Percentiles rank a stretch among this genome's conserved stretches.
Evolutionary conservation across 805 yeast genomes (phyloP).

Genomic region (Saturnispora dispora): DNA sequence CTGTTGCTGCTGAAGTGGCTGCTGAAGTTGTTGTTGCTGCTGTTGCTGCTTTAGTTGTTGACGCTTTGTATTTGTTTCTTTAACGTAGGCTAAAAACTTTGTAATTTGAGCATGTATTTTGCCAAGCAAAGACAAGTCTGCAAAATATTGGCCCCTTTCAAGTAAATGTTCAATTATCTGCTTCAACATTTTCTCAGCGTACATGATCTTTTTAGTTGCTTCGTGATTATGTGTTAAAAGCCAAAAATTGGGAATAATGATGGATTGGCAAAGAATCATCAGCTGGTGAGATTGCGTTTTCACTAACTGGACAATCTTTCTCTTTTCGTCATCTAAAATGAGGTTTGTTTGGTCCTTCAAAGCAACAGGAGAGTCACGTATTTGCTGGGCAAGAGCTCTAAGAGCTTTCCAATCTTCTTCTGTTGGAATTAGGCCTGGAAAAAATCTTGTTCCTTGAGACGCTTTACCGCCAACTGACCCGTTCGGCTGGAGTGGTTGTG

Average conservation of each 20-base stretch:
- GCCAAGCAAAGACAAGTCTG: slow-evolving; percentile 62
- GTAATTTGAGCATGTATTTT: slow-evolving; percentile 65
- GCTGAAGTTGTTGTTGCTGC: slow-evolving; percentile 23
- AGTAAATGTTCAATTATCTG: slow-evolving; percentile 65
- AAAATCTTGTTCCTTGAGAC: slow-evolving; percentile 20
- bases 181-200: slow-evolving; percentile 69
- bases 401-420: slow-evolving; percentile 57
- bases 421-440: slow-evolving; percentile 33
- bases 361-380: slow-evolving; percentile 54
- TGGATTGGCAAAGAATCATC: slow-evolving; percentile 59
- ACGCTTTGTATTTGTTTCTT: slow-evolving; percentile 36
- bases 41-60: slow-evolving; percentile 14
- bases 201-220: slow-evolving; percentile 68
- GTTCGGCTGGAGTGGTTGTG: slow-evolving; percentile 13
- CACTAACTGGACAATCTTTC: slow-evolving; percentile 45
- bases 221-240: slow-evolving; percentile 65
- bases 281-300: slow-evolving; percentile 44
- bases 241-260: slow-evolving; percentile 66
- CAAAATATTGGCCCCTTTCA: slow-evolving; percentile 42
- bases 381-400: slow-evolving; percentile 59
- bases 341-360: slow-evolving; percentile 56
- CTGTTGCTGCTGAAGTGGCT: slow-evolving; percentile 11
- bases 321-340: slow-evolving; percentile 57
- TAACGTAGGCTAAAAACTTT: slow-evolving; percentile 65
- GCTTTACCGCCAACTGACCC: slow-evolving; percentile 6